phyloP scores from a whole-genome alignment of 2,329 filamentous ascomycete genomes.

The Phaeosphaeria sp. region DNA sequence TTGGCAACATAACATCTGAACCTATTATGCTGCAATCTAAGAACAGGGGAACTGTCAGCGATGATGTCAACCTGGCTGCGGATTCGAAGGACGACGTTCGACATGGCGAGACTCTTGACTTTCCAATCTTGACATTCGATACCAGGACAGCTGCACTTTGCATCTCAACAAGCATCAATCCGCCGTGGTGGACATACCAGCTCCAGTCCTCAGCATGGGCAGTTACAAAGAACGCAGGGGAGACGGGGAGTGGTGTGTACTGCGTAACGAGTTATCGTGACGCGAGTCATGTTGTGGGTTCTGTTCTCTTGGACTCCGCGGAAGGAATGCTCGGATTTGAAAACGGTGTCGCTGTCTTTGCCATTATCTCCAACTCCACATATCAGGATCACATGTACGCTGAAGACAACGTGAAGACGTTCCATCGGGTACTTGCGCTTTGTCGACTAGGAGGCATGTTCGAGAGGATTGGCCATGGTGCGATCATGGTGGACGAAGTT shows the following conservation, averaged over 20 bases:
- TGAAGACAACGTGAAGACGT: background rate
- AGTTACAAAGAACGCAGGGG: background rate
- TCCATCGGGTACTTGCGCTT: background rate
- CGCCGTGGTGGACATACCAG: background rate
- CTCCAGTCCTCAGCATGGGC: background rate
- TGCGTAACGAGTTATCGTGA: background rate
- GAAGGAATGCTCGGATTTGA: background rate
- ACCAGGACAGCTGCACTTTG: background rate
- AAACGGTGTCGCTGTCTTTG: background rate
- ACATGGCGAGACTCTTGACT: background rate
- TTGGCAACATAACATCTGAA: background rate
- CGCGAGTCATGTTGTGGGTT: background rate
- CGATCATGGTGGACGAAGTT: background rate
- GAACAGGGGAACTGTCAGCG: background rate
- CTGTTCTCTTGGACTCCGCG: background rate
- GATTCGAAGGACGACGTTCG: background rate
- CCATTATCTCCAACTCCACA: background rate
- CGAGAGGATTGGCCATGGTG: background rate
- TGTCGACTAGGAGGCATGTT: background rate
- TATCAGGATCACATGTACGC: background rate
- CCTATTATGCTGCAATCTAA: background rate
- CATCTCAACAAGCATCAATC: background rate
- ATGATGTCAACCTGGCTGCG: background rate
- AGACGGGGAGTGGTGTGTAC: background rate
- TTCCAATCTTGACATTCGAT: background rate